These are phyloP conservation scores for Byssoonygena ceratinophila DNA, from an alignment of 2,329 filamentous ascomycete species.

Conservation along the genomic window DNA sequence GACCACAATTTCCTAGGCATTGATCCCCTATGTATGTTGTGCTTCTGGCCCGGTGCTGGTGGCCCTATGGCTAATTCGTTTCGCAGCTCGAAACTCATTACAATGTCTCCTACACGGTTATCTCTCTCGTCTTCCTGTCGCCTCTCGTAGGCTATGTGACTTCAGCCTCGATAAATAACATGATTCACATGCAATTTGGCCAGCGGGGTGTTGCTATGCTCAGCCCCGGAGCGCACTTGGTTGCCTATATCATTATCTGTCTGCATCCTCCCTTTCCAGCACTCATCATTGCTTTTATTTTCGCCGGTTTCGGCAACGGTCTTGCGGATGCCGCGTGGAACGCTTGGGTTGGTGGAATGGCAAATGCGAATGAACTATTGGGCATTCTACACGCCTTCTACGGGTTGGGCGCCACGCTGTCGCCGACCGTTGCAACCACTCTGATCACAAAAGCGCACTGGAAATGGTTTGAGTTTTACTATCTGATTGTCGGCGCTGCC, in stretches of 20 bases:
- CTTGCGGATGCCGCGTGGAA: constrained; percentile 46
- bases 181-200: constrained; percentile 40
- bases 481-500: constrained; percentile 53
- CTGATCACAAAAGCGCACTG: constrained; percentile 55
- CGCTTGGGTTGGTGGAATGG: constrained; percentile 57
- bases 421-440: constrained; percentile 58
- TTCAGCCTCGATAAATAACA: constrained; percentile 36
- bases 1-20: constrained; percentile 25
- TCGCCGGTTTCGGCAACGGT: constrained; percentile 61
- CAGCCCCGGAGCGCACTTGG: constrained; percentile 50
- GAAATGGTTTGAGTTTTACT: constrained; percentile 64
- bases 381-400: constrained; percentile 61
- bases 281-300: constrained; percentile 52
- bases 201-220: constrained; percentile 63
- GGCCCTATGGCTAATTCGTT: constrained; percentile 14
- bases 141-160: constrained; percentile 39
- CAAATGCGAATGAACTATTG: constrained; percentile 59
- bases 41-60: background rate
- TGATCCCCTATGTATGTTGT: constrained; percentile 40
- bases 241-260: constrained; percentile 55
- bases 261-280: constrained; percentile 60
- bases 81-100: constrained; percentile 38
- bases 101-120: constrained; percentile 35
- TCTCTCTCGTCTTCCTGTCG: constrained; percentile 41
- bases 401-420: constrained; percentile 57